phyloP scores from a whole-genome alignment of 257 asterid genomes.

The Capsicum pubescens region DNA sequence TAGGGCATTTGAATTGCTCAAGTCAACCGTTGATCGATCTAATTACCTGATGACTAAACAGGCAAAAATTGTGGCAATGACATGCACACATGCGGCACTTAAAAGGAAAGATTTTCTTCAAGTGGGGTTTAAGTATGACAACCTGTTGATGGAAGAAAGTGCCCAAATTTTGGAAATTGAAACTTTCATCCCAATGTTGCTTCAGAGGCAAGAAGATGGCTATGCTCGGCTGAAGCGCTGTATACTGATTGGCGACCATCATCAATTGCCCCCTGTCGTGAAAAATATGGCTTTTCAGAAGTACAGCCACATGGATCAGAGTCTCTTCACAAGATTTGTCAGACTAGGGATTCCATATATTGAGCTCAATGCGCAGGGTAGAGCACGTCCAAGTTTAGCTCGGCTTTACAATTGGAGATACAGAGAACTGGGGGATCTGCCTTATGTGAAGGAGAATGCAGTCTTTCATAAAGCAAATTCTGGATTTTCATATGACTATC shows the following conservation, averaged over 20 bases:
- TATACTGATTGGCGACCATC: conserved; percentile 98
- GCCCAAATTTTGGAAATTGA: conserved; percentile 99
- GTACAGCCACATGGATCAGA: conserved; percentile 99
- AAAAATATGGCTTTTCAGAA: conserved; percentile 99
- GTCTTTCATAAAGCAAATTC: conserved; percentile 79
- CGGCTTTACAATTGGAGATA: conserved; percentile 97
- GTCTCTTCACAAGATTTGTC: conserved; percentile 94
- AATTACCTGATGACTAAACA: conserved; percentile 96
- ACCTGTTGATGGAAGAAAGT: conserved; percentile 98
- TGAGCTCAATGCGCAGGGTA: conserved; percentile 98
- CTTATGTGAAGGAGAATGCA: conserved; percentile 65
- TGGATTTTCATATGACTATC: conserved; percentile 90
- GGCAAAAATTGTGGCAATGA: conserved; percentile 99
- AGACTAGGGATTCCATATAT: conserved; percentile 96
- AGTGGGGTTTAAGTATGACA: conserved; percentile 93
- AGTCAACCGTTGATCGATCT: conserved; percentile 92
- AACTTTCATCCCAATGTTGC: conserved; percentile 96
- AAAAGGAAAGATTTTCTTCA: conserved; percentile 94
- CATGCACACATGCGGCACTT: conserved; percentile 99
- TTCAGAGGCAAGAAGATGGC: conserved; percentile 99
- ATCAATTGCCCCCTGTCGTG: conserved; percentile 98
- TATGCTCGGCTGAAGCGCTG: conserved; percentile 98
- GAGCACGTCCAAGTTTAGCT: conserved; percentile 98
- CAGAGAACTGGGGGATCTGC: conserved; percentile 95
- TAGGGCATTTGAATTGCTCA: conserved; percentile 95